These are phyloP conservation scores for Cryptococcus hybrid DNA, from an alignment of 1,284 basidiomycete species.

Conservation along the genomic window DNA sequence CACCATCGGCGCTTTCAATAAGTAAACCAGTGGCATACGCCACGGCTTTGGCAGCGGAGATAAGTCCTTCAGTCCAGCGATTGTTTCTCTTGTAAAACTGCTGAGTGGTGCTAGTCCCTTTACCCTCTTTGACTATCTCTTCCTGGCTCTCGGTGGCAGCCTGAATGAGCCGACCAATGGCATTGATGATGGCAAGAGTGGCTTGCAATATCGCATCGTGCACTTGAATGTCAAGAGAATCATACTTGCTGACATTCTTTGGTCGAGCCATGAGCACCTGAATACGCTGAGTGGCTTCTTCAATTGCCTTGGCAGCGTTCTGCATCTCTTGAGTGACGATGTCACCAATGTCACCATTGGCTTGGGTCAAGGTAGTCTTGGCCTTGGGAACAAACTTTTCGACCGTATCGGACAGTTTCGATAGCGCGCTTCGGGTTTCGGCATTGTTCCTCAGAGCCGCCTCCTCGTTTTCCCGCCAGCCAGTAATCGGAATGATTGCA, in stretches of 20 bases:
- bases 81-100: constrained; percentile 99
- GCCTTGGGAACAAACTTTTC: constrained; percentile 85
- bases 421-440: constrained; percentile 75
- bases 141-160: constrained; percentile 97
- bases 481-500: constrained; percentile 91
- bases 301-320: constrained; percentile 89
- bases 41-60: constrained; percentile 96
- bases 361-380: constrained; percentile 68
- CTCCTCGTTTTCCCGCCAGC: constrained; percentile 74
- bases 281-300: constrained; percentile 83
- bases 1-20: constrained; percentile 97
- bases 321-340: constrained; percentile 97
- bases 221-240: constrained; percentile 88
- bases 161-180: constrained; percentile 90
- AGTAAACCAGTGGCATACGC: constrained; percentile 96
- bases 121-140: constrained; percentile 95
- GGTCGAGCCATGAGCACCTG: constrained; percentile 88
- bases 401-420: constrained; percentile 80
- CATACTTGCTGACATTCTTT: constrained; percentile 69
- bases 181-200: constrained; percentile 90
- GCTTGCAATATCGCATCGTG: constrained; percentile 96
- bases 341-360: constrained; percentile 93
- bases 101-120: constrained; percentile 82
- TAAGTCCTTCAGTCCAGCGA: constrained; percentile 98
- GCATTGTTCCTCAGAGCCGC: constrained; percentile 88